Evolutionary conservation across 768 basidiomycete genomes (phyloP).

Genomic region (Boletus rufocinnamomeus): DNA sequence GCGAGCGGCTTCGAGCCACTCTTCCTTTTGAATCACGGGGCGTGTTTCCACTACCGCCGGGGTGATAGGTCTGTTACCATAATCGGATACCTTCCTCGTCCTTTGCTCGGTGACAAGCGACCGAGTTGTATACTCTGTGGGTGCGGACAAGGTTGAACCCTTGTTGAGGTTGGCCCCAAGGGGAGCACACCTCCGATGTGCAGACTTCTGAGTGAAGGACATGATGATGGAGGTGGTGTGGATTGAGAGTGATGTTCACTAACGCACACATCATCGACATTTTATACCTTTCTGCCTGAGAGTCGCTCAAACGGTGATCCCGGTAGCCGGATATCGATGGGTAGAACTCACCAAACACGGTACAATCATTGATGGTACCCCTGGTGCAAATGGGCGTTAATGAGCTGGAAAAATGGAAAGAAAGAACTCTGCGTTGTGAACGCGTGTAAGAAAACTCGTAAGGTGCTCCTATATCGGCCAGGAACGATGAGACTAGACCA

Average conservation of each 20-base stretch:
- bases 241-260: background rate
- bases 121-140: too few relatives aligned
- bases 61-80: conserved; percentile 20
- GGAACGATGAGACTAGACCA: background rate
- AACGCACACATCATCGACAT: background rate
- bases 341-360: conserved; percentile 1
- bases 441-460: conserved; percentile 2
- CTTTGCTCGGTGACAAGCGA: too few relatives aligned
- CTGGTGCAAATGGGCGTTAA: background rate
- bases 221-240: conserved; percentile 10
- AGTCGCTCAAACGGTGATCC: background rate
- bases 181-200: conserved; percentile 9
- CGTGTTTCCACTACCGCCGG: conserved; percentile 16
- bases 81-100: too few relatives aligned
- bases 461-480: background rate
- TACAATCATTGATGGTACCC: conserved; percentile 16
- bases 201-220: conserved; percentile 21
- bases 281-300: conserved; percentile 16
- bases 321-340: background rate
- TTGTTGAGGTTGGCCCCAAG: background rate
- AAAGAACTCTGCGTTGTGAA: background rate
- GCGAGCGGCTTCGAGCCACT: conserved; percentile 33
- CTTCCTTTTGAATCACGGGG: conserved; percentile 26
- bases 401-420: conserved; percentile 14
- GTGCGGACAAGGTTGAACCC: background rate